Base-by-base conservation (phyloP, 805 yeast species). In the Saccharomycopsis selenospora region DNA sequence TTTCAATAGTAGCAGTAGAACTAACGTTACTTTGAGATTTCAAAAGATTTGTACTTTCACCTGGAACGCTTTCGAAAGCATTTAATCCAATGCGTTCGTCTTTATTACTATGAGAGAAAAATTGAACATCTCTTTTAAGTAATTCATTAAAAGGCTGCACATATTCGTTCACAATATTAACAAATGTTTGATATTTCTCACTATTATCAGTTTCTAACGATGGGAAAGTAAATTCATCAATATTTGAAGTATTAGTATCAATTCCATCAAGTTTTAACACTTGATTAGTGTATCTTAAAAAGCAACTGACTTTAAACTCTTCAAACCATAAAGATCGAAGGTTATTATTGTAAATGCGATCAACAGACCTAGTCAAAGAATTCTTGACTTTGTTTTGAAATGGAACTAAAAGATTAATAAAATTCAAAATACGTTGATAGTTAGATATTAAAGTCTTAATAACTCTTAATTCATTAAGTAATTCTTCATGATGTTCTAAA, bases 311-410 rank as follows among this genome's bases (percentile, higher is more conserved):
- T 33, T 42, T 44, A 28, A 50, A 43, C 30, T 45, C 42, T 36
- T 50, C 53, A 40, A 43, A 46, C 53, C 53, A 50, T 20, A 51
- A 45, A 4, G 52, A 48, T 24, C 44, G 22, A 3, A 51, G 43
- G 33, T 48, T 40, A 36, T 40, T 40, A n/a, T 27, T 18, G 14
- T 44, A 48, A 11, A 48, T 44, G 24, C 29, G 24, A 29, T 44
- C 40, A 5, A 44, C 40, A 18, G 40, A 44, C 17, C 48, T 24
- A 13, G 24, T 27, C 25, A 51, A 42, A 10, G 23, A 18, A 5
- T 27, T 14, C n/a, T 29, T 40, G 29, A n/a, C 36, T 20, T 47
- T 48, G 3, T 27, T 23, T 22, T 43, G 54, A 13, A 47, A 48
- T 26, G 54, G 54, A 8, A 51, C 36, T 36, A 51, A 44, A 7